Evolutionary conservation across 768 basidiomycete species (phyloP).

Genomic region (Amanita jacksonii): DNA sequence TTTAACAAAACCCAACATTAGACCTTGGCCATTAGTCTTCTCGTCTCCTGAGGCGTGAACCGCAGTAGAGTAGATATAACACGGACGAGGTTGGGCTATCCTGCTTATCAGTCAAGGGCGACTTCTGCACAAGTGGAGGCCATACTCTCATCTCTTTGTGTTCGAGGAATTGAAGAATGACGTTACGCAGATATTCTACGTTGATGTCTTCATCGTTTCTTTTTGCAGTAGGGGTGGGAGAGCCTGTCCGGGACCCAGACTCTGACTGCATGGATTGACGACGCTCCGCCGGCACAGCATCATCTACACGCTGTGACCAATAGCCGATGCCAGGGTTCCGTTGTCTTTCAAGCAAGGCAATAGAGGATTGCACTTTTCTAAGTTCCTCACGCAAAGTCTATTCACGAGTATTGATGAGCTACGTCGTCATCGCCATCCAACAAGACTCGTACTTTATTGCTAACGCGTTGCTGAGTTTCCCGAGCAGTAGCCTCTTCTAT

Average conservation of each 20-base stretch:
- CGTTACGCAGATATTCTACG: constrained; percentile 91
- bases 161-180: constrained; percentile 94
- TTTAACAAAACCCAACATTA: constrained; percentile 18
- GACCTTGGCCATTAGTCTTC: constrained; percentile 83
- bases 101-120: constrained; percentile 1
- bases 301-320: constrained; percentile 50
- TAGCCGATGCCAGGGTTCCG: constrained; percentile 93
- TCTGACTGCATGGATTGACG: constrained; percentile 26
- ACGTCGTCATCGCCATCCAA: not conserved
- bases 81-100: constrained; percentile 77
- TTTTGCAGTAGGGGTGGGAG: constrained; percentile 25
- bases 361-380: constrained; percentile 91
- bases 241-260: constrained; percentile 24
- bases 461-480: constrained; percentile 59
- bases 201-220: constrained; percentile 87
- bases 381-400: constrained; percentile 90
- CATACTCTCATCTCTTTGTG: constrained; percentile 97
- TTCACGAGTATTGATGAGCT: constrained; percentile 5
- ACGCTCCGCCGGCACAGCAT: constrained; percentile 30
- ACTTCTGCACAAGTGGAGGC: constrained; percentile 8
- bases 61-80: constrained; percentile 88
- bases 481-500: constrained; percentile 65
- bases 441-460: constrained; percentile 60
- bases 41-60: constrained; percentile 92
- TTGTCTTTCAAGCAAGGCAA: constrained; percentile 80